These are phyloP conservation scores for Carallia brachiata DNA, from an alignment of 345 rosid genomes.

Conservation along the genomic window DNA sequence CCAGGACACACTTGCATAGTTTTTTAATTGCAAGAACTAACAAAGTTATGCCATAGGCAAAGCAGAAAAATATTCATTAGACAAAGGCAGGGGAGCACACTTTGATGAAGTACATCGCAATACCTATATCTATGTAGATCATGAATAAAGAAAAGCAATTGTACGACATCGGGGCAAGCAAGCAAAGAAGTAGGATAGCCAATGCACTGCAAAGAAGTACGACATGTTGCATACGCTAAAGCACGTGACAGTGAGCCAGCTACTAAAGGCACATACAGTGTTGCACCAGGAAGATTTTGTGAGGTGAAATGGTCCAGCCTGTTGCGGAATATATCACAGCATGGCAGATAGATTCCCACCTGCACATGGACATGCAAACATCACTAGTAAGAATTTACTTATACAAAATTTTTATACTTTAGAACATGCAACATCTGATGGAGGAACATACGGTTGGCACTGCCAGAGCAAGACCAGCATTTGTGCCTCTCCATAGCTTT, in stretches of 20 bases:
- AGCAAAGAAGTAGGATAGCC: background rate
- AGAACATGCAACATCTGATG: background rate
- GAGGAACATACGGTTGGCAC: slow-evolving; percentile 67
- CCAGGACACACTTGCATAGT: too few relatives aligned
- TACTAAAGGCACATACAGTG: slow-evolving; percentile 61
- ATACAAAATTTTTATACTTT: background rate
- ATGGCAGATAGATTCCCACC: slow-evolving; percentile 97
- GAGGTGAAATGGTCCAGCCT: slow-evolving; percentile 61
- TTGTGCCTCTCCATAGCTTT: slow-evolving; percentile 97
- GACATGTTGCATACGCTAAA: slow-evolving; percentile 76
- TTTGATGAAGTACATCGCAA: too few relatives aligned
- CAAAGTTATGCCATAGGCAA: too few relatives aligned
- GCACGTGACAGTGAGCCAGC: slow-evolving; percentile 91
- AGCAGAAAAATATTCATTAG: too few relatives aligned
- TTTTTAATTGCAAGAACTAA: too few relatives aligned
- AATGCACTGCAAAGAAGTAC: background rate
- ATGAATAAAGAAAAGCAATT: too few relatives aligned
- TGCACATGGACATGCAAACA: slow-evolving; percentile 24
- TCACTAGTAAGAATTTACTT: background rate
- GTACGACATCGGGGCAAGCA: too few relatives aligned
- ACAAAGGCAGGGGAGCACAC: too few relatives aligned
- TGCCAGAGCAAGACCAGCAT: slow-evolving; percentile 93
- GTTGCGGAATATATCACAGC: slow-evolving; percentile 80
- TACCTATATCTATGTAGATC: too few relatives aligned
- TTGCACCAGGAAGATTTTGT: slow-evolving; percentile 44